Conservation (phyloP, 192 early-diverging fungal genomes). For the Mortierella antarctica region DNA sequence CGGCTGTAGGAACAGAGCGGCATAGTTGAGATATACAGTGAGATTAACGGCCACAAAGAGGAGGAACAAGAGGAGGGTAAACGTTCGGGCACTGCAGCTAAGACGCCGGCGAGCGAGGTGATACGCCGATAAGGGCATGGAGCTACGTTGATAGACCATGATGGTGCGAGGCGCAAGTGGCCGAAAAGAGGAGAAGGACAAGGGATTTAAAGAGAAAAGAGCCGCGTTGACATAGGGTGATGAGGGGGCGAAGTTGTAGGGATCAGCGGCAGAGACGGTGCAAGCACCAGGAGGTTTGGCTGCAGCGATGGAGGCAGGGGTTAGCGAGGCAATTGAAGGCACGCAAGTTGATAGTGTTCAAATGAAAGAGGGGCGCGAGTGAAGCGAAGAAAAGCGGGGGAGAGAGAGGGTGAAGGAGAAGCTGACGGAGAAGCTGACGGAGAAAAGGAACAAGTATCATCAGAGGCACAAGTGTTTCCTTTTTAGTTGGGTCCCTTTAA, state of each 20-base stretch:
- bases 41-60: slow-evolving; percentile 37
- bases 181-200: neutral
- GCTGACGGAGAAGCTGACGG: too few relatives aligned
- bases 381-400: neutral
- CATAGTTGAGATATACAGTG: slow-evolving; percentile 19
- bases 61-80: slow-evolving; percentile 16
- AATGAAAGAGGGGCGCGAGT: neutral
- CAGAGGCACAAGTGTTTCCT: neutral
- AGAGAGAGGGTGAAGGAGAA: neutral
- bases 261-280: too few relatives aligned
- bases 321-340: neutral
- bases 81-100: neutral
- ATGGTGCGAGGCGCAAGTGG: neutral
- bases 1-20: neutral
- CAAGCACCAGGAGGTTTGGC: too few relatives aligned
- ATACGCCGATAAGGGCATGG: neutral
- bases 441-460: slow-evolving; percentile 6
- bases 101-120: slow-evolving; percentile 2
- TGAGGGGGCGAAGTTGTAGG: too few relatives aligned
- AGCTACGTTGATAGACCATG: neutral
- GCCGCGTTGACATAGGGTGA: too few relatives aligned
- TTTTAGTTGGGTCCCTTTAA: neutral
- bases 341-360: neutral
- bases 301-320: neutral
- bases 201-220: too few relatives aligned